Conservation (phyloP, 2,329 filamentous ascomycete genomes). For the Gyromitra esculenta region DNA sequence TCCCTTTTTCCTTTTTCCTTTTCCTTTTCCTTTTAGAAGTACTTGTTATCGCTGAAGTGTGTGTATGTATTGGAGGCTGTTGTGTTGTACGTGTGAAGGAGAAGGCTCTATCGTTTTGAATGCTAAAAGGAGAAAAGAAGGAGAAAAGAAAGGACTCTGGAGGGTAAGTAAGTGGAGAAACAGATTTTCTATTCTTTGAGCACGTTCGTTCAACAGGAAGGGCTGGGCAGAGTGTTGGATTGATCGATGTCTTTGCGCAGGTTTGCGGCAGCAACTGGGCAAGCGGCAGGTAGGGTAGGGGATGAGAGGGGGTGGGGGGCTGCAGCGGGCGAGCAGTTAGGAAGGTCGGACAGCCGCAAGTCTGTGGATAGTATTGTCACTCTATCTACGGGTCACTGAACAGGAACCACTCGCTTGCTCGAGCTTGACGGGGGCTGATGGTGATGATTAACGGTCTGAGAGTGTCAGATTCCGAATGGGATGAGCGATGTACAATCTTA, state of each 20-base stretch:
- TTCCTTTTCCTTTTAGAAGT: slow-evolving; percentile 4
- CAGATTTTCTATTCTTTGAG: slow-evolving; percentile 28
- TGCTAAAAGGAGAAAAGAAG: background rate
- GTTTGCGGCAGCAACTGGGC: slow-evolving; percentile 27
- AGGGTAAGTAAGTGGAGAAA: slow-evolving; percentile 17
- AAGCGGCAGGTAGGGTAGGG: slow-evolving; percentile 23
- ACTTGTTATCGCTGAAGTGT: slow-evolving; percentile 24
- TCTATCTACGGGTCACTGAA: slow-evolving; percentile 43
- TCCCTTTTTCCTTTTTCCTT: background rate
- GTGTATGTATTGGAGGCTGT: slow-evolving; percentile 16
- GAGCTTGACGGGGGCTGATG: slow-evolving; percentile 14
- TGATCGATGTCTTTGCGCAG: slow-evolving; percentile 43
- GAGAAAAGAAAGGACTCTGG: background rate
- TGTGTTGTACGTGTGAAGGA: slow-evolving; percentile 9
- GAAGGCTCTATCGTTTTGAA: slow-evolving; percentile 8
- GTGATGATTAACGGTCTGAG: slow-evolving; percentile 24
- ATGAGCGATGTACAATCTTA: slow-evolving; percentile 28
- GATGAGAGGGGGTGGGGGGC: slow-evolving; percentile 46
- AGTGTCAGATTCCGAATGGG: slow-evolving; percentile 35
- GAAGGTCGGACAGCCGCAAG: slow-evolving; percentile 49
- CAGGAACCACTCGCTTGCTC: slow-evolving; percentile 20
- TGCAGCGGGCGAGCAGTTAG: slow-evolving; percentile 50
- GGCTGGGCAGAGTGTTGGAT: slow-evolving; percentile 11
- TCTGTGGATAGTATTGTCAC: slow-evolving; percentile 41
- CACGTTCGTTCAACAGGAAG: slow-evolving; percentile 28